These are phyloP conservation scores for Solanum pimpinellifolium DNA, from an alignment of 257 asterid species.

Conservation along the genomic window DNA sequence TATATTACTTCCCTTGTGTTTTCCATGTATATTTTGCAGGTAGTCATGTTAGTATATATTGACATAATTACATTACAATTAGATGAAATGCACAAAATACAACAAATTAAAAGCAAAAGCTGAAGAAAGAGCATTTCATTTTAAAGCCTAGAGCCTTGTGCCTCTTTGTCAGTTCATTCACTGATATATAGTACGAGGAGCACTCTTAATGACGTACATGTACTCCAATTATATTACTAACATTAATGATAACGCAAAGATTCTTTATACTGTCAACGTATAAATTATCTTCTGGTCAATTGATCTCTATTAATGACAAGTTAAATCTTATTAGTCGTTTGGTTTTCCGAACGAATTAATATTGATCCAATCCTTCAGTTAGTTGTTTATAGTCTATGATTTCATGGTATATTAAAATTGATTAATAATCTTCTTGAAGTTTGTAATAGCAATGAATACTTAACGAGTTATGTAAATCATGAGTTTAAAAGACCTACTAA, in stretches of 20 bases:
- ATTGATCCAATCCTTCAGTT: not conserved
- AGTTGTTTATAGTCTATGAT: not conserved
- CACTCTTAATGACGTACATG: not conserved
- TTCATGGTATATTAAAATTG: not conserved
- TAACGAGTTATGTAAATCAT: not conserved
- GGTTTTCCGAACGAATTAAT: not conserved
- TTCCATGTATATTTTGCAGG: not conserved
- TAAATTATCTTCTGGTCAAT: not conserved
- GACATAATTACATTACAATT: not conserved
- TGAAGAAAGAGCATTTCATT: not conserved
- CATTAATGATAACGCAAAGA: not conserved
- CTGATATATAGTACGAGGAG: not conserved
- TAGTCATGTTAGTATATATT: not conserved
- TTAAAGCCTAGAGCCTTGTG: constrained; percentile 19
- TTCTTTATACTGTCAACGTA: not conserved
- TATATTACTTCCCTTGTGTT: not conserved
- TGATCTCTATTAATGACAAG: not conserved
- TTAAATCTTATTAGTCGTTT: not conserved
- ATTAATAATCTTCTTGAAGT: not conserved
- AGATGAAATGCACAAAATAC: not conserved
- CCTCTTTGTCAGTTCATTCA: constrained; percentile 7
- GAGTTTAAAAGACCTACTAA: not conserved
- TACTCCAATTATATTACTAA: not conserved
- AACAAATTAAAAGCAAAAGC: not conserved
- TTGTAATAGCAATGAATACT: not conserved